A percentile compares a stretch with the other conserved stretches of the same genome.
Evolutionary conservation across 2,329 filamentous ascomycete species (phyloP).

Genomic region (Graphiopsis chlorocephala): DNA sequence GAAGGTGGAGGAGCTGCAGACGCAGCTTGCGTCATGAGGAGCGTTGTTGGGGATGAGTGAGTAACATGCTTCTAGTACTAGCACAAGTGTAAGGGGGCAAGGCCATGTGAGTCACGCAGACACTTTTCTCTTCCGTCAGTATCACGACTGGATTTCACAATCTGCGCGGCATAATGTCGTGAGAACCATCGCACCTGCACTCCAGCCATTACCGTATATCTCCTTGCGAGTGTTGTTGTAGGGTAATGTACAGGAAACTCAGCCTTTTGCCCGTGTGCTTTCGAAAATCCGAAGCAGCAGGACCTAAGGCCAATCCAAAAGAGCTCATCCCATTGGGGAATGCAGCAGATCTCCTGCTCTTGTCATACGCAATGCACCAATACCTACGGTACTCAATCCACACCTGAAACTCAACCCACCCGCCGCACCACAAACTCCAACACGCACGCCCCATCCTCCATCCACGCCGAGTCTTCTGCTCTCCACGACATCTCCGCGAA

Average conservation of each 20-base stretch:
- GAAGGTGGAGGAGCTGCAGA: neutral
- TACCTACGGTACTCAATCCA: no score
- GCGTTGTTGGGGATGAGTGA: neutral
- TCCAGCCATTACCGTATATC: no score
- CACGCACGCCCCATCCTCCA: constrained; percentile 10
- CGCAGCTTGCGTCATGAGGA: neutral
- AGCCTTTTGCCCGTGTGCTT: no score
- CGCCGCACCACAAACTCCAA: constrained; percentile 18
- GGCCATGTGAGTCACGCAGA: neutral
- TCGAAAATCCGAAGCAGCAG: no score
- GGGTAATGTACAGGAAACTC: no score
- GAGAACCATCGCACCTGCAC: no score
- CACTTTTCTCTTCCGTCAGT: neutral
- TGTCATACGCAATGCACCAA: no score
- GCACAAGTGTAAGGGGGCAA: neutral
- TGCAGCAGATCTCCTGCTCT: no score
- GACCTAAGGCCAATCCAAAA: neutral
- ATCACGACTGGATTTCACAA: no score
- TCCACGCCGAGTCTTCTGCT: constrained; percentile 12
- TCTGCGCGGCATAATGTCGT: no score
- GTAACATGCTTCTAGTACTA: neutral
- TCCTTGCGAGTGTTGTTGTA: no score
- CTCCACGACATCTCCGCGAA: constrained; percentile 12
- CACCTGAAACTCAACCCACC: neutral
- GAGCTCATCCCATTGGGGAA: neutral